phyloP scores from a whole-genome alignment of 2,329 filamentous ascomycete species.

The Fusarium sp. region DNA sequence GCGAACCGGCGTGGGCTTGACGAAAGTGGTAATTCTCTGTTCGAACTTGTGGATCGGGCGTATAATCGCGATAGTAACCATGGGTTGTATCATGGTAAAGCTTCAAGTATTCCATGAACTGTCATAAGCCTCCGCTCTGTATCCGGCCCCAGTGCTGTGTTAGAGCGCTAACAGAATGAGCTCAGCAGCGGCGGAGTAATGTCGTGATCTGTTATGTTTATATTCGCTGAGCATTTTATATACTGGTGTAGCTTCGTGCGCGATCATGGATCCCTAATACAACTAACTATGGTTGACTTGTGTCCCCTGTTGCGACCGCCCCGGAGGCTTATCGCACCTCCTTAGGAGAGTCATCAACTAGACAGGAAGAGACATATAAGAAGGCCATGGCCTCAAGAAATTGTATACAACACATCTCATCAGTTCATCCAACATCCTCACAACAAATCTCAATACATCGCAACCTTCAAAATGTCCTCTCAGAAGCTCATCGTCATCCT shows the following conservation, averaged over 20 bases:
- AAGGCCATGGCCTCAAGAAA: neutral
- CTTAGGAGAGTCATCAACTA: neutral
- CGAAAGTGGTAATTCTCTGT: neutral
- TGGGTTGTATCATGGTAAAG: neutral
- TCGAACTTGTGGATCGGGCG: neutral
- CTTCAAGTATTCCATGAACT: neutral
- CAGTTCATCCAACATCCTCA: neutral
- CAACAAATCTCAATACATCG: neutral
- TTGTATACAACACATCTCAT: neutral
- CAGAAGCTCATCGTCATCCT: constrained; percentile 27
- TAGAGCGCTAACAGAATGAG: neutral
- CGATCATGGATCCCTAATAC: neutral
- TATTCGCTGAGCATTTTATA: neutral
- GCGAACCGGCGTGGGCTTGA: neutral
- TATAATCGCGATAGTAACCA: neutral
- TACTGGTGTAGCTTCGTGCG: neutral
- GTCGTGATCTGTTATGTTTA: neutral
- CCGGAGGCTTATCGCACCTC: neutral
- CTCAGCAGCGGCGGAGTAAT: neutral
- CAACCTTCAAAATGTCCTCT: constrained; percentile 12
- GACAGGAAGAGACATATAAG: neutral
- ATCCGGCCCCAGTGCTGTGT: neutral
- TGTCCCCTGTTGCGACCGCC: neutral
- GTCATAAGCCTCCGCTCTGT: neutral
- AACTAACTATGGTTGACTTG: neutral